These are phyloP conservation scores for Phytophthora pluvialis DNA, from an alignment of 352 stramenopile genomes.

Conservation along the genomic window DNA sequence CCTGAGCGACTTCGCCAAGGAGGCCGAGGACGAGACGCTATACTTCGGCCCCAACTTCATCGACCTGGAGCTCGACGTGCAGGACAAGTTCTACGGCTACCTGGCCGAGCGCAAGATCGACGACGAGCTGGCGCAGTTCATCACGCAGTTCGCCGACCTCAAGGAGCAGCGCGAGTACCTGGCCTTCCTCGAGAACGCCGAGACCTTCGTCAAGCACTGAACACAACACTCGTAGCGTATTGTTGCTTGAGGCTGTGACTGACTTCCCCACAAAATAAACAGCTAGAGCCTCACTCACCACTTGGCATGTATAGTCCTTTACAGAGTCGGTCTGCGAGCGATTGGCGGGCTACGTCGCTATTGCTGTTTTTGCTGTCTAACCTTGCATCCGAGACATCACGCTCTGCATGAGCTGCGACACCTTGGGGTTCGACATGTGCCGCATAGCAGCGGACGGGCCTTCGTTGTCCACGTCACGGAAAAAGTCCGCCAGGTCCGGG, in stretches of 20 bases:
- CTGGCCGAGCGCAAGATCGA: slow-evolving; percentile 79
- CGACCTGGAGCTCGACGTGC: slow-evolving; percentile 85
- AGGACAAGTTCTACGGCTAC: slow-evolving; percentile 85
- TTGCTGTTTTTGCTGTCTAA: slow-evolving; percentile 27
- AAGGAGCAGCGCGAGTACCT: slow-evolving; percentile 90
- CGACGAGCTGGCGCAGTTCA: slow-evolving; percentile 87
- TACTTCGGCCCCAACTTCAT: slow-evolving; percentile 87
- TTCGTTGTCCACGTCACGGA: slow-evolving; percentile 79
- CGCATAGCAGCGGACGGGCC: slow-evolving; percentile 82
- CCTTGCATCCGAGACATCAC: slow-evolving; percentile 71
- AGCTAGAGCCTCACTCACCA: slow-evolving; percentile 27
- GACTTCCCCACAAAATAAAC: slow-evolving; percentile 24
- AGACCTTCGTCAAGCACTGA: slow-evolving; percentile 80
- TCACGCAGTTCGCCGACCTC: slow-evolving; percentile 82
- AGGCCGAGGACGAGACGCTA: slow-evolving; percentile 63
- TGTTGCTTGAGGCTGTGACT: slow-evolving; percentile 18
- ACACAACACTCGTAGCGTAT: slow-evolving; percentile 13
- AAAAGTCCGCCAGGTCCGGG: slow-evolving; percentile 81
- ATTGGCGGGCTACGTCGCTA: slow-evolving; percentile 6
- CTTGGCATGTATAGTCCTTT: slow-evolving; percentile 23
- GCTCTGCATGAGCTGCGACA: slow-evolving; percentile 80
- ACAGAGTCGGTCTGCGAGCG: not conserved
- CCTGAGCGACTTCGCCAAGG: slow-evolving; percentile 57
- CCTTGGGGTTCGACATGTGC: slow-evolving; percentile 90
- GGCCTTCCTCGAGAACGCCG: slow-evolving; percentile 72